Evolutionary conservation across 768 basidiomycete genomes (phyloP).

Genomic region (Serpula lacrymans): DNA sequence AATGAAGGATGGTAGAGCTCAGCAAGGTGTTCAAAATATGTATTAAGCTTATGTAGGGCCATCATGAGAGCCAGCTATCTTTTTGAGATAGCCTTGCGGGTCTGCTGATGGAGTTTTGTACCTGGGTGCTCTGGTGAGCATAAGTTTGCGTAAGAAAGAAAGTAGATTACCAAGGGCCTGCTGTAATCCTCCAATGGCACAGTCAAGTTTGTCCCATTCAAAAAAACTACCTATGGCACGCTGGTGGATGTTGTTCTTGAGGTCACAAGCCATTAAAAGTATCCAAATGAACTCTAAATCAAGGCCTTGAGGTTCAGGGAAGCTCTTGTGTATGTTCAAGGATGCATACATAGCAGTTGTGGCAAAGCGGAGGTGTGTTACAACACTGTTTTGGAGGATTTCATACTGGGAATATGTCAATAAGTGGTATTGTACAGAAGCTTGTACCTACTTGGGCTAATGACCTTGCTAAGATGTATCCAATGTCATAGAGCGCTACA

Average conservation of each 20-base stretch:
- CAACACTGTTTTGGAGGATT: constrained; percentile 17
- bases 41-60: constrained; percentile 28
- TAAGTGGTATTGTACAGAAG: neutral
- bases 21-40: constrained; percentile 22
- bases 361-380: constrained; percentile 21
- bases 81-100: constrained; percentile 27
- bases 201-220: constrained; percentile 24
- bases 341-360: constrained; percentile 17
- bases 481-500: too few relatives aligned
- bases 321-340: constrained; percentile 7
- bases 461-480: too few relatives aligned
- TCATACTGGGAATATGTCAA: constrained; percentile 19
- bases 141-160: neutral
- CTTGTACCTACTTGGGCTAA: too few relatives aligned
- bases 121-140: constrained; percentile 18
- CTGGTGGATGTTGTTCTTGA: constrained; percentile 24
- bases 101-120: constrained; percentile 32
- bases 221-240: constrained; percentile 20
- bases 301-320: constrained; percentile 6
- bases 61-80: constrained; percentile 25
- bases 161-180: constrained; percentile 23
- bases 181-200: constrained; percentile 15
- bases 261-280: constrained; percentile 9
- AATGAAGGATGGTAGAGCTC: constrained; percentile 14
- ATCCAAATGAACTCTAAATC: constrained; percentile 5